These are phyloP conservation scores for Tubosaeta sp. DNA, from an alignment of 768 basidiomycete genomes.

Conservation along the genomic window DNA sequence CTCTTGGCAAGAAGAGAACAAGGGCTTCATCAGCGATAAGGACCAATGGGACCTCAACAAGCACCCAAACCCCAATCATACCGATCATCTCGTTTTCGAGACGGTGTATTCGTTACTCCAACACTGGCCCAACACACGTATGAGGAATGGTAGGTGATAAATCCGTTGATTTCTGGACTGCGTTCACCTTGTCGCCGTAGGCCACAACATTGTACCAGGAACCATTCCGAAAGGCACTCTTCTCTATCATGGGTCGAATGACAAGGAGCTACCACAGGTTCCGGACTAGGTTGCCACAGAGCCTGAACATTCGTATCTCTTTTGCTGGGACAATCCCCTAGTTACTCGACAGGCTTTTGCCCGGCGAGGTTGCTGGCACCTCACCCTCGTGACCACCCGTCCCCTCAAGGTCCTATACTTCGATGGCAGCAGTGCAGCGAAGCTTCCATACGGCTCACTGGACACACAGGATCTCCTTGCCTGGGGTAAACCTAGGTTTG, in stretches of 20 bases:
- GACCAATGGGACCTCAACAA: background rate
- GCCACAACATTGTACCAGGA: background rate
- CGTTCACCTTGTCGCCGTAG: background rate
- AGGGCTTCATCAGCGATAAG: background rate
- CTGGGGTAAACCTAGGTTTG: background rate
- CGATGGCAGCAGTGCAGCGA: background rate
- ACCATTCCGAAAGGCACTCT: background rate
- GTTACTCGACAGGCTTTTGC: background rate
- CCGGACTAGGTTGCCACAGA: background rate
- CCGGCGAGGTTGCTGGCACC: background rate
- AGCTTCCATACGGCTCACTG: background rate
- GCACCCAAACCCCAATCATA: background rate
- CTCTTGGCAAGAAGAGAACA: background rate
- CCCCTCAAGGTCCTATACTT: background rate
- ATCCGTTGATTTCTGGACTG: background rate
- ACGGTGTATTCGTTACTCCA: background rate
- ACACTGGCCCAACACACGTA: background rate
- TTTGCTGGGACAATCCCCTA: background rate
- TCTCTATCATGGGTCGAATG: background rate
- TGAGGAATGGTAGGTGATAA: background rate
- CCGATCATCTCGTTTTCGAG: background rate
- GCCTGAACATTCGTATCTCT: background rate
- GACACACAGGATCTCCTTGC: background rate
- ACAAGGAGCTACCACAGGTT: background rate
- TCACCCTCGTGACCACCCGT: background rate